A percentile compares a stretch with the other conserved stretches of the same genome.
phyloP scores from a whole-genome alignment of 2,329 filamentous ascomycete genomes.

The Thyridium curvatum region DNA sequence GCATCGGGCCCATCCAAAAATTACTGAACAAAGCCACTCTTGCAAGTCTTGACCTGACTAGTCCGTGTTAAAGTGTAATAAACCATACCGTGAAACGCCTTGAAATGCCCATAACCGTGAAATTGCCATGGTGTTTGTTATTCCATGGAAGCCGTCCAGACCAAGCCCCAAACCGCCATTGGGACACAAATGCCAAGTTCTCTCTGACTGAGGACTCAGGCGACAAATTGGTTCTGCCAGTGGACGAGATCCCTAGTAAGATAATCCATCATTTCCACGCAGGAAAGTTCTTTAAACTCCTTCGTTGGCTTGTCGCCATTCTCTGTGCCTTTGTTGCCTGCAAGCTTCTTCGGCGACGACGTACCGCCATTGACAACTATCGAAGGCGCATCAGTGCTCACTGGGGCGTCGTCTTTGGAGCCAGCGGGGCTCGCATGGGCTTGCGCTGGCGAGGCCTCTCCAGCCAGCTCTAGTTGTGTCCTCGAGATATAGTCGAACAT shows the following conservation, averaged over 20 bases:
- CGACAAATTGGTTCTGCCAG: conserved; percentile 70
- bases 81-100: conserved; percentile 3
- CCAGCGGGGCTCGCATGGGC: conserved; percentile 32
- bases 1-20: too few relatives aligned
- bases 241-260: conserved; percentile 74
- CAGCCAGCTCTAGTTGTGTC: conserved; percentile 81
- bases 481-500: conserved; percentile 88
- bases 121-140: too few relatives aligned
- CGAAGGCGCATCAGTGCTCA: conserved; percentile 17
- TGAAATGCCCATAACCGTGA: neutral
- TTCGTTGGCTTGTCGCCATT: conserved; percentile 17
- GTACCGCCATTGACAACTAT: conserved; percentile 28
- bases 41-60: too few relatives aligned
- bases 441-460: conserved; percentile 43
- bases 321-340: conserved; percentile 4
- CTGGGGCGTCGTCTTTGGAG: conserved; percentile 27
- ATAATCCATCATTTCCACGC: conserved; percentile 86
- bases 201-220: conserved; percentile 5
- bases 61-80: too few relatives aligned
- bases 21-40: too few relatives aligned
- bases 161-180: conserved; percentile 4
- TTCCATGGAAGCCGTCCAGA: too few relatives aligned
- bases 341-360: conserved; percentile 10
- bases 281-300: conserved; percentile 70
- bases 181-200: neutral